phyloP scores from a whole-genome alignment of 2,329 filamentous ascomycete genomes.

The Sordariomycetes sp. region DNA sequence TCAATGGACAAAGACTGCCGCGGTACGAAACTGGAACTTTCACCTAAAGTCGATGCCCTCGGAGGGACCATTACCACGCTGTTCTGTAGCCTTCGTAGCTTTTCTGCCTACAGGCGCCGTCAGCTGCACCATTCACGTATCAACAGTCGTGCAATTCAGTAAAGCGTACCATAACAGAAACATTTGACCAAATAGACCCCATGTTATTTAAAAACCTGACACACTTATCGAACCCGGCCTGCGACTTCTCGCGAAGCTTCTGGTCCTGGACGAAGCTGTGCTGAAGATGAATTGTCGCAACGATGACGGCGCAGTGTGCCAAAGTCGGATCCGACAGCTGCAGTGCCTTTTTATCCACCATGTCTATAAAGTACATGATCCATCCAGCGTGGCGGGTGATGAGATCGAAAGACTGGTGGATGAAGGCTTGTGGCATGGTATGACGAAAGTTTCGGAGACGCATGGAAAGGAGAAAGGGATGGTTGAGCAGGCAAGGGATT shows the following conservation, averaged over 20 bases:
- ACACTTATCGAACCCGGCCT: slow-evolving; percentile 16
- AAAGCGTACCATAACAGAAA: slow-evolving; percentile 16
- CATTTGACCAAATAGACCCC: slow-evolving; percentile 14
- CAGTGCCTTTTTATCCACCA: slow-evolving; percentile 30
- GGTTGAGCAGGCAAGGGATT: slow-evolving; percentile 42
- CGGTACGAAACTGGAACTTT: not conserved
- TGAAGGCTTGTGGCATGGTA: slow-evolving; percentile 42
- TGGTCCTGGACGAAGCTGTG: slow-evolving; percentile 33
- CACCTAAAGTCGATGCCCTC: not conserved
- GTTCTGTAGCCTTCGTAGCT: slow-evolving; percentile 19
- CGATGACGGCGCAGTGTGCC: slow-evolving; percentile 38
- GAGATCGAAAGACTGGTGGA: slow-evolving; percentile 42
- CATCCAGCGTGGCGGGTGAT: slow-evolving; percentile 41
- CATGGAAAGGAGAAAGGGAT: slow-evolving; percentile 42
- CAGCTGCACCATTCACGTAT: not conserved
- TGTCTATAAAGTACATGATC: slow-evolving; percentile 43
- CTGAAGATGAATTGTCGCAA: slow-evolving; percentile 44
- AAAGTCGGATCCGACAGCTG: slow-evolving; percentile 23
- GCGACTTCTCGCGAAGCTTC: slow-evolving; percentile 11
- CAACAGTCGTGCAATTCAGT: not conserved
- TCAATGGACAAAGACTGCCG: slow-evolving; percentile 18
- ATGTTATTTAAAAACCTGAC: slow-evolving; percentile 13
- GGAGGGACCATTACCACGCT: slow-evolving; percentile 14
- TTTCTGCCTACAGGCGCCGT: slow-evolving; percentile 9
- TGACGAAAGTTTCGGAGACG: slow-evolving; percentile 41